Base-by-base conservation (phyloP, 257 asterid species). In the Coffea eugenioides region DNA sequence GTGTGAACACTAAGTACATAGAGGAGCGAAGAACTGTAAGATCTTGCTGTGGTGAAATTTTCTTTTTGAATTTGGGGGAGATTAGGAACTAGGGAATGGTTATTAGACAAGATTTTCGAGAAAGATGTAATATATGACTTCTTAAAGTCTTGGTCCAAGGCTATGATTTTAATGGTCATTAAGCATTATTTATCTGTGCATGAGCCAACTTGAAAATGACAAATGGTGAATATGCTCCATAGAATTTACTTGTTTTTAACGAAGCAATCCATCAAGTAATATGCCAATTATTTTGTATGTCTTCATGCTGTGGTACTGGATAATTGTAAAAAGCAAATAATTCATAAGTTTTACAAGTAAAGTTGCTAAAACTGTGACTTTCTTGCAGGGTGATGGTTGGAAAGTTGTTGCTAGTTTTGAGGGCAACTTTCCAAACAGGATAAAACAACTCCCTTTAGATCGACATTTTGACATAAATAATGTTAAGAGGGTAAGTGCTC, bases 331-430 rank as follows among this genome's bases (percentile, higher is more conserved):
- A 64, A 27, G 69, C 12, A 5, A 39, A 39, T 11, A 41, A 3
- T 6, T 56, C 12, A 13, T 21, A 15, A 6, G 8, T 20, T 57
- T 9, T 25, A 71, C 34, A 31, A 15, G 61, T n/a, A 61, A 18
- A 4, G 12, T 54, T 74, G 39, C 10, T 8, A 56, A 56, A 34
- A n/a, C 15, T 6, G 59, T 41, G 39, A 23, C 27, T 76, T 45
- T 48, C 69, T 71, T 84, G 41, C 90, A 95, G 99, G 99, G 99
- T 80, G 87, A 87, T 81, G 99, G 99, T 73, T 95, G 99, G 99
- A 95, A 95, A 90, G 97, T 95, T 75, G 99, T 95, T 83, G 90
- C 97, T 27, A 91, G 97, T 86, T 96, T 96, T 87, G 99, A 96
- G 86, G 99, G 99, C 65, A 96, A 90, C 89, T 96, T 96, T 81